These are phyloP conservation scores for Alternaria conjuncta DNA, from an alignment of 2,329 filamentous ascomycete genomes.

Conservation along the genomic window DNA sequence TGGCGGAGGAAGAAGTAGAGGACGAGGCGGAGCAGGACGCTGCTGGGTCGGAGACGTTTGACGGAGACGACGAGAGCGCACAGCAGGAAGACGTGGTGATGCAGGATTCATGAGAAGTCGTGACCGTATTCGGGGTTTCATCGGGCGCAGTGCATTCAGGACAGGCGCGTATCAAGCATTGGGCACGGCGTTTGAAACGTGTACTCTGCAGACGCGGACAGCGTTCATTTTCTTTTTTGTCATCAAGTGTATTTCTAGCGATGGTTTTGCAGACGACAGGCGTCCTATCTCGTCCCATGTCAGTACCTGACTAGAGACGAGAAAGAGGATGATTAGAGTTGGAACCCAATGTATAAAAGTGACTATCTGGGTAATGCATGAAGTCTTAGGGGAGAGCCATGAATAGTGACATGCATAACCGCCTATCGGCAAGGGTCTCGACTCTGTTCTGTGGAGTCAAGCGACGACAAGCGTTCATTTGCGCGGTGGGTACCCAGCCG, in stretches of 20 bases:
- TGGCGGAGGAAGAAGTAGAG: constrained; percentile 1
- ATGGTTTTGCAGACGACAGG: neutral
- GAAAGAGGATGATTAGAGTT: neutral
- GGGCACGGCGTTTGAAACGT: constrained; percentile 36
- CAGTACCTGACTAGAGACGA: constrained; percentile 3
- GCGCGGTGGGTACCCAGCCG: constrained; percentile 6
- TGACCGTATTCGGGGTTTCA: constrained; percentile 16
- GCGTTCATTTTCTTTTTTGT: constrained; percentile 5
- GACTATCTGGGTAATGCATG: constrained; percentile 11
- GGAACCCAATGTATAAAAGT: constrained; percentile 8
- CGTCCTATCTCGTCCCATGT: neutral
- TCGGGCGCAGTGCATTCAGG: constrained; percentile 24
- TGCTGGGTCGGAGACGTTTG: constrained; percentile 24
- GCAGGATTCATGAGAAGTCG: constrained; percentile 32
- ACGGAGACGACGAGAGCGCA: constrained; percentile 32
- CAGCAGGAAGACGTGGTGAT: constrained; percentile 40
- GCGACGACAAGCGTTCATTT: constrained; percentile 8
- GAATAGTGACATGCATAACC: constrained; percentile 13
- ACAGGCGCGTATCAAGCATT: constrained; percentile 22
- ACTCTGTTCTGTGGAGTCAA: constrained; percentile 12
- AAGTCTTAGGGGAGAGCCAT: constrained; percentile 1
- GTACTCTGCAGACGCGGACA: constrained; percentile 2
- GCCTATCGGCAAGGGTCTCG: constrained; percentile 12
- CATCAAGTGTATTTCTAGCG: constrained; percentile 2
- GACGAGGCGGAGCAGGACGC: constrained; percentile 3